Conservation (phyloP, 257 asterid genomes). For the Solanum etuberosum region DNA sequence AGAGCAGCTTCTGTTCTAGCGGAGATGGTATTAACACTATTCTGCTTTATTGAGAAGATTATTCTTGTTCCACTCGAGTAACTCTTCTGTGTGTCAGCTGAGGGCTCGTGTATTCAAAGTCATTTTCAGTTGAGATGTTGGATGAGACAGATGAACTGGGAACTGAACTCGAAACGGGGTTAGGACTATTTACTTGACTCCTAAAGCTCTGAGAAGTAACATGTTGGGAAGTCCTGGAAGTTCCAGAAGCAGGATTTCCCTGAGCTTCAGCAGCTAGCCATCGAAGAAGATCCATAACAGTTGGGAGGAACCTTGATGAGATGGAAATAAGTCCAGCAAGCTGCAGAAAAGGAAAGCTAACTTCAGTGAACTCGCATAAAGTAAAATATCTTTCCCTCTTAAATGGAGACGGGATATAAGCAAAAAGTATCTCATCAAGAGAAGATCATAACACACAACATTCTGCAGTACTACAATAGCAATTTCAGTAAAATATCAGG, state of each 20-base stretch:
- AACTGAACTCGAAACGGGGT: constrained; percentile 10
- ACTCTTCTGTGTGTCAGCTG: constrained; percentile 13
- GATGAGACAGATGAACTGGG: constrained; percentile 18
- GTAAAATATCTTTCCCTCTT: not conserved
- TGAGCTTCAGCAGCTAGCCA: constrained; percentile 24
- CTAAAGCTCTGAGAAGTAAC: constrained; percentile 15
- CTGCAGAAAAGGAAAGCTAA: constrained; percentile 12
- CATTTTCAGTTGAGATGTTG: constrained; percentile 14
- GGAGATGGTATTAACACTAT: not conserved
- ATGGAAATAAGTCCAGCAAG: constrained; percentile 27
- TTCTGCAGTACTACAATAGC: not conserved
- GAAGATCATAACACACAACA: not conserved
- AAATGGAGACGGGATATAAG: not conserved
- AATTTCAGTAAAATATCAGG: not conserved
- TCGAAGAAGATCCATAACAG: constrained; percentile 28
- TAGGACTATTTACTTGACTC: constrained; percentile 7
- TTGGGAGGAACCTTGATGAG: constrained; percentile 38
- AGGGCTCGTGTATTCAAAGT: constrained; percentile 3
- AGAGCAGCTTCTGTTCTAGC: not conserved
- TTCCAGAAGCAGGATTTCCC: constrained; percentile 5
- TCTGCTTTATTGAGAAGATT: not conserved
- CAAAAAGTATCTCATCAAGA: not conserved
- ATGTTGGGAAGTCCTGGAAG: constrained; percentile 6
- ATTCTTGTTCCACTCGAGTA: constrained; percentile 16
- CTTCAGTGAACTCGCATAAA: not conserved